phyloP scores from a whole-genome alignment of 1,139 yeast genomes.

The Kluyveromyces marxianus region DNA sequence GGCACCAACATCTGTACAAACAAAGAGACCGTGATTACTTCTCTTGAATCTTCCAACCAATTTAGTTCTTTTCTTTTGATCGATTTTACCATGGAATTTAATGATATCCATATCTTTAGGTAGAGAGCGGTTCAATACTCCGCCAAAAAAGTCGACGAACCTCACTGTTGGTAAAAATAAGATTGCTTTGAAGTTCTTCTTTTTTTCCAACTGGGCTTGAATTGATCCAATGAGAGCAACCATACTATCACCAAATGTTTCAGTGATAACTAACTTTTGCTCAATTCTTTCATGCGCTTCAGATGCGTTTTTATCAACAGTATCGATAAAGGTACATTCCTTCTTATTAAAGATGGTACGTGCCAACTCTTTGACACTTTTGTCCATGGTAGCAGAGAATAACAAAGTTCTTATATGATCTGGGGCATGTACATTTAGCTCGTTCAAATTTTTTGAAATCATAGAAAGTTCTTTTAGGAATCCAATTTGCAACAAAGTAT shows the following conservation, averaged over 20 bases:
- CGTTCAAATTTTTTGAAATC: conserved; percentile 45
- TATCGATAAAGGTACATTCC: conserved; percentile 63
- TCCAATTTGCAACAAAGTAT: conserved; percentile 69
- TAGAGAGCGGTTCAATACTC: conserved; percentile 30
- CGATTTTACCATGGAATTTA: conserved; percentile 63
- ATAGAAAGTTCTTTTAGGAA: conserved; percentile 56
- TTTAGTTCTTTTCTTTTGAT: conserved; percentile 38
- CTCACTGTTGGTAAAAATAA: conserved; percentile 76
- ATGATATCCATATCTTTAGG: conserved; percentile 25
- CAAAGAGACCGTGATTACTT: conserved; percentile 46
- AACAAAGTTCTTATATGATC: conserved; percentile 53
- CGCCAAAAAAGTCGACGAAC: conserved; percentile 51
- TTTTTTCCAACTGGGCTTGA: conserved; percentile 26
- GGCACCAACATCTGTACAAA: conserved; percentile 92
- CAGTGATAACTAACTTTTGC: conserved; percentile 52
- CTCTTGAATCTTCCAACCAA: conserved; percentile 25
- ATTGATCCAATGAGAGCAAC: conserved; percentile 48
- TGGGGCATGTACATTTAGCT: conserved; percentile 32
- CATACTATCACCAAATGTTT: conserved; percentile 42
- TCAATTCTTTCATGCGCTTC: conserved; percentile 71
- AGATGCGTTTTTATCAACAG: conserved; percentile 67
- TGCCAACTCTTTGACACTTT: conserved; percentile 60
- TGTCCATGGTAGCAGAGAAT: conserved; percentile 84
- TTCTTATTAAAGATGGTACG: conserved; percentile 49
- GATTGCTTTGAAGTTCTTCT: conserved; percentile 58